phyloP scores from a whole-genome alignment of 805 yeast species.

The Saturnispora quitensis region DNA sequence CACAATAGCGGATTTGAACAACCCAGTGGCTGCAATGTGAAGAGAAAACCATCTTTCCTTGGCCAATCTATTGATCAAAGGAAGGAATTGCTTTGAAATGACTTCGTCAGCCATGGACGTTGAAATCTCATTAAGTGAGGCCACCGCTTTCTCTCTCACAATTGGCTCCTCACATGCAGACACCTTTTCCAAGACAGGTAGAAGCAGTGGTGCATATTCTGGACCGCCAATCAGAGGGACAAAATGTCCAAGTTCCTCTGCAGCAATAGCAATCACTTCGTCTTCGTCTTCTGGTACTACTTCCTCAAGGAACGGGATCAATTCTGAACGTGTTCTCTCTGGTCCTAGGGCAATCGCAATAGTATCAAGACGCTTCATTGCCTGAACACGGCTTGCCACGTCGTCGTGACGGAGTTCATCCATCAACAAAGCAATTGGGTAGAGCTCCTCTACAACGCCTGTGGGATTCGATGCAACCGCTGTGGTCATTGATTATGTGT shows the following conservation, averaged over 20 bases:
- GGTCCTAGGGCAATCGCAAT: constrained; percentile 93
- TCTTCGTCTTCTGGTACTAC: constrained; percentile 97
- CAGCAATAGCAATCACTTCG: constrained; percentile 90
- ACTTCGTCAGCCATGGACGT: constrained; percentile 54
- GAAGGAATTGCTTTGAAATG: constrained; percentile 57
- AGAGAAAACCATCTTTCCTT: constrained; percentile 92
- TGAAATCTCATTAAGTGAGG: constrained; percentile 67
- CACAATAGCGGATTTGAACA: constrained; percentile 61
- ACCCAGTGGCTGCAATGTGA: constrained; percentile 85
- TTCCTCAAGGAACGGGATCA: constrained; percentile 82
- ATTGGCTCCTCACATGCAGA: constrained; percentile 94
- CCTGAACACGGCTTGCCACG: constrained; percentile 84
- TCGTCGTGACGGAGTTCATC: constrained; percentile 95
- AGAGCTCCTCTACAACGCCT: constrained; percentile 46
- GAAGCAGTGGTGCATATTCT: constrained; percentile 46
- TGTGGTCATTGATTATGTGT: background rate
- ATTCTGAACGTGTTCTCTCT: constrained; percentile 80
- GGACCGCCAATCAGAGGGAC: constrained; percentile 86
- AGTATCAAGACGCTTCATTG: constrained; percentile 89
- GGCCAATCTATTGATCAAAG: constrained; percentile 67
- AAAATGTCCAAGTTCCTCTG: constrained; percentile 81
- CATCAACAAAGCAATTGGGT: constrained; percentile 91
- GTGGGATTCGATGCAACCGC: constrained; percentile 1
- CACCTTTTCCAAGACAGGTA: constrained; percentile 69
- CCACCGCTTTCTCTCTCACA: constrained; percentile 91